These are phyloP conservation scores for Gastrodia elata DNA, from an alignment of 106 monocot genomes.

Conservation along the genomic window DNA sequence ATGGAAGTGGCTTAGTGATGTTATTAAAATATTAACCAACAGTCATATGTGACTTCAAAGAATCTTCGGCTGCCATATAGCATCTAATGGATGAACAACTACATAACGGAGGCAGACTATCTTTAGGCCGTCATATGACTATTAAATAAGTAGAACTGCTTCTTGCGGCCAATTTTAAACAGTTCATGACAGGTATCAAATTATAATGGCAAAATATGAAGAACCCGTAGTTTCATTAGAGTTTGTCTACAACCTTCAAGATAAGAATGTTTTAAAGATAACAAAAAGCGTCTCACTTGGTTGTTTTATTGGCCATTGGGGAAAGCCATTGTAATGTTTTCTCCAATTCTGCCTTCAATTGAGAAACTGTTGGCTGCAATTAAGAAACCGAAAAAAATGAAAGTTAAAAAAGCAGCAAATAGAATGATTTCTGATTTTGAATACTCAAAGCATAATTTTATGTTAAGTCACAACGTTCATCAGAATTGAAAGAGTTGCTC, in stretches of 20 bases:
- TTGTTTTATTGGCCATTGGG: slow-evolving; percentile 69
- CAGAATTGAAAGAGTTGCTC: background rate
- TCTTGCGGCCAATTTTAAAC: background rate
- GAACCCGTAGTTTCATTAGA: background rate
- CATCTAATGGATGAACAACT: too few relatives aligned
- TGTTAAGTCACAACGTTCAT: background rate
- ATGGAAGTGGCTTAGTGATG: background rate
- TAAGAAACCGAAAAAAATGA: background rate
- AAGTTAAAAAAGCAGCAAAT: background rate
- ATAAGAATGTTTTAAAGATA: background rate
- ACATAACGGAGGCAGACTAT: too few relatives aligned
- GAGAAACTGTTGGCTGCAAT: slow-evolving; percentile 41
- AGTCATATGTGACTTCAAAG: background rate
- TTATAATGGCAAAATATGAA: background rate
- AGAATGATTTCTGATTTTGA: background rate
- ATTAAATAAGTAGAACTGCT: background rate
- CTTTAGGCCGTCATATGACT: background rate
- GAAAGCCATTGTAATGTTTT: slow-evolving; percentile 72
- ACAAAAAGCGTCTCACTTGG: slow-evolving; percentile 24
- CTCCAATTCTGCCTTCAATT: slow-evolving; percentile 62
- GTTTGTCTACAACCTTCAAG: background rate
- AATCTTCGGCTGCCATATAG: too few relatives aligned
- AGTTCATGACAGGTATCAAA: background rate
- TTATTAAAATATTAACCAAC: background rate
- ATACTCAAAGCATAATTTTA: background rate